Evolutionary conservation across 163 green algal species (phyloP), one percentile per base, ranked within the genome.

Genomic region (Coccomyxa subellipsoidea): DNA sequence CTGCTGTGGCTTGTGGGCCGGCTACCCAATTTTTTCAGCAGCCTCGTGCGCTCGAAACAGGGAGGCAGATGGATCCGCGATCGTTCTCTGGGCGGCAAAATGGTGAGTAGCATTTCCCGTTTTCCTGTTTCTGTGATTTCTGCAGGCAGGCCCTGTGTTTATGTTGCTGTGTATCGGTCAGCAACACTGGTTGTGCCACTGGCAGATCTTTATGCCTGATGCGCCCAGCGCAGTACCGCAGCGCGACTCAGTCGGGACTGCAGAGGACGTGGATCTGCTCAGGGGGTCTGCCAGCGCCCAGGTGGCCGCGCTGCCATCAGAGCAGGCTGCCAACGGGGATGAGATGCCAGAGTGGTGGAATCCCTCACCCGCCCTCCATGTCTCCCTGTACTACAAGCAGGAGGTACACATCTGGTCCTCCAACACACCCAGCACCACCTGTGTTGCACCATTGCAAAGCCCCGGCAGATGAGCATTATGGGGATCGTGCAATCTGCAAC

Each of bases 41-140:
- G 66, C 27, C 27, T 73, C 10, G 66, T 18, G 29, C 27, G 66
- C 66, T 32, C 29, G 10, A 32, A 23, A 18, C 37, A 72, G 6
- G 77, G 82, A n/a, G 89, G 89, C 15, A 82, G 80, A 37, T 93
- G 89, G 89, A 85, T 93, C 23, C 34, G 75, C 18, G 89, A 93
- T 80, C 82, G 89, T 18, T 90, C 85, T 0, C 76, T 93, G 38
- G 89, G 89, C 21, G 89, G 89, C 29, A 90, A 88, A 59, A 87
- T 89, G 86, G 78, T 93, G 40, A 53, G 84, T 31, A 34, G 27
- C 15, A 59, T 18, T 59, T 18, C 47, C 21, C 47, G n/a, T n/a
- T n/a, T n/a, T n/a, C n/a, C n/a, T n/a, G n/a, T n/a, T n/a, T n/a
- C n/a, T n/a, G n/a, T n/a, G n/a, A n/a, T n/a, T n/a, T n/a, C n/a